Percentiles rank a stretch among this genome's conserved stretches.
Evolutionary conservation across 257 asterid species (phyloP).

Genomic region (Schizonepeta tenuifolia): DNA sequence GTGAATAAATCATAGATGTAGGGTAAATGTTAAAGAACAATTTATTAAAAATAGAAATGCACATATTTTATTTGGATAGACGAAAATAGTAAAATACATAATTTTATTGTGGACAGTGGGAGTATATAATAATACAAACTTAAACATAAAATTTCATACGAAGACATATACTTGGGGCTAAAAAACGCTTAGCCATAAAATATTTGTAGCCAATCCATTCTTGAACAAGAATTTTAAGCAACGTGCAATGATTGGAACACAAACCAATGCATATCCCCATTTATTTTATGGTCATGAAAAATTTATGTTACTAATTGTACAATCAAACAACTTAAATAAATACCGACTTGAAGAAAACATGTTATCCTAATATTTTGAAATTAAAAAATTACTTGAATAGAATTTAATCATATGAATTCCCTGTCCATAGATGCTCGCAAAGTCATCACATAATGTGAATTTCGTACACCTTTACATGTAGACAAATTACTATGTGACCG

Average conservation of each 20-base stretch:
- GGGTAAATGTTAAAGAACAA: too few relatives aligned
- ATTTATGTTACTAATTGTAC: background rate
- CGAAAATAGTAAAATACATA: too few relatives aligned
- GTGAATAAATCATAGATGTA: too few relatives aligned
- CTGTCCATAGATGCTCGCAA: constrained; percentile 20
- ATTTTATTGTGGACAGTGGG: too few relatives aligned
- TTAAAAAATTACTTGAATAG: background rate
- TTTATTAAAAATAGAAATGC: too few relatives aligned
- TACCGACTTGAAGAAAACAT: background rate
- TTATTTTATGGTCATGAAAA: background rate
- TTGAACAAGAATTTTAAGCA: background rate
- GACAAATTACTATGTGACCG: constrained; percentile 28
- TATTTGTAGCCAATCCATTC: background rate
- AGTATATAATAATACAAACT: too few relatives aligned
- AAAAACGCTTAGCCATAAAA: background rate
- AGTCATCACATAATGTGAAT: constrained; percentile 26
- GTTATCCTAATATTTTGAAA: background rate
- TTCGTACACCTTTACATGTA: constrained; percentile 14
- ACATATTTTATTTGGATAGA: too few relatives aligned
- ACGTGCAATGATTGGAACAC: constrained; percentile 29
- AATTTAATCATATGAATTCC: constrained; percentile 32
- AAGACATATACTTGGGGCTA: too few relatives aligned
- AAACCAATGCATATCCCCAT: background rate
- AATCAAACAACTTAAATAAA: background rate
- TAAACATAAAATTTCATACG: too few relatives aligned